A percentile compares a stretch with the other conserved stretches of the same genome.
These are phyloP conservation scores for Letharia columbiana DNA, from an alignment of 495 filamentous ascomycete species.

Conservation along the genomic window DNA sequence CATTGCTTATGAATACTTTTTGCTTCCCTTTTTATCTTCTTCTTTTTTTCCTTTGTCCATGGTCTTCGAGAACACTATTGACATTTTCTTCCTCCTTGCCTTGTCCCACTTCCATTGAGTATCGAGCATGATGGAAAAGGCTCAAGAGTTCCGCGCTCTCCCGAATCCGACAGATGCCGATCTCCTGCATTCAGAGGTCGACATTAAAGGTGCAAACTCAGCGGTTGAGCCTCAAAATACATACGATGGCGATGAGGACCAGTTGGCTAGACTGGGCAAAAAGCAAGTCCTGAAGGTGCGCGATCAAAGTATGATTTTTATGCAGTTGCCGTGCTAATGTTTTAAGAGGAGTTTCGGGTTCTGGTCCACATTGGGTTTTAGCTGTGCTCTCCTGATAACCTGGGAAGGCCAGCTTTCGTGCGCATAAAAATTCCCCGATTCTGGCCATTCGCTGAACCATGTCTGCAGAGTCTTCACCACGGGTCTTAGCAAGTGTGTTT, in stretches of 20 bases:
- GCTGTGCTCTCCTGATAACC: slow-evolving; percentile 35
- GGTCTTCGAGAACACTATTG: too few relatives aligned
- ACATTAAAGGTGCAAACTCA: background rate
- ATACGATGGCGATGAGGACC: background rate
- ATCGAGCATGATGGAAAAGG: background rate
- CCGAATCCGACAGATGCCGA: background rate
- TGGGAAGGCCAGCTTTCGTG: slow-evolving; percentile 36
- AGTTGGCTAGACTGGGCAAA: background rate
- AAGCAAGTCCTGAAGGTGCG: background rate
- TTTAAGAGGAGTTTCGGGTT: slow-evolving; percentile 35
- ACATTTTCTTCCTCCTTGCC: background rate
- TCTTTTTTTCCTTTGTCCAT: background rate
- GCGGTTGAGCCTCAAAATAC: background rate
- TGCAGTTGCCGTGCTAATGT: background rate
- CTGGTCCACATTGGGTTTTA: slow-evolving; percentile 40
- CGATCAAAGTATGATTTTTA: background rate
- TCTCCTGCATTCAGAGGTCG: background rate
- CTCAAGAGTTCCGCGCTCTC: background rate
- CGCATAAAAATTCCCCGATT: background rate
- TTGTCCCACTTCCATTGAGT: background rate
- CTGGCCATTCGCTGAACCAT: background rate
- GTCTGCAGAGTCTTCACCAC: slow-evolving; percentile 12
- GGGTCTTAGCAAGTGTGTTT: slow-evolving; percentile 17
- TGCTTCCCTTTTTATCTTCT: background rate
- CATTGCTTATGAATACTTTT: background rate